Percentiles rank a stretch among this genome's conserved stretches.
Conservation (phyloP, 352 stramenopile genomes). For the Phytophthora citricola region DNA sequence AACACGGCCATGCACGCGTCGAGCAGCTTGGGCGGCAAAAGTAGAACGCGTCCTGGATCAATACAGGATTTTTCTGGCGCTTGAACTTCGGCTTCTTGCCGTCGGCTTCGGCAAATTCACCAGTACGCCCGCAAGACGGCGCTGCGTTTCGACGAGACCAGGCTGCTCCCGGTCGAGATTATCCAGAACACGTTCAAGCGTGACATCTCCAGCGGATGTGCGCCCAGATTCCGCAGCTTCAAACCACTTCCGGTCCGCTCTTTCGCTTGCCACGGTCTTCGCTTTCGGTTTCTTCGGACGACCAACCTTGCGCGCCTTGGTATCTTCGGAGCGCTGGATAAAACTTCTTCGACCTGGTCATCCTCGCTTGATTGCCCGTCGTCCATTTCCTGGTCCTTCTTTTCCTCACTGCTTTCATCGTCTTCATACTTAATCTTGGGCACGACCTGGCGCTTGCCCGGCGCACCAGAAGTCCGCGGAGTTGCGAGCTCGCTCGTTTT, state of each 20-base stretch:
- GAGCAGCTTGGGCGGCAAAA: constrained; percentile 13
- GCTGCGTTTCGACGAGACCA: background rate
- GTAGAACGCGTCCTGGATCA: constrained; percentile 20
- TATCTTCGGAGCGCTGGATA: too few relatives aligned
- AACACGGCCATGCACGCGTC: constrained; percentile 2
- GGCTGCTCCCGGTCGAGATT: constrained; percentile 2
- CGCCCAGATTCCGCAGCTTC: background rate
- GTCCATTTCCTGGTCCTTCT: too few relatives aligned
- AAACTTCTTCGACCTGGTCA: too few relatives aligned
- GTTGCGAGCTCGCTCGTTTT: too few relatives aligned
- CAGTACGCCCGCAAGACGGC: background rate
- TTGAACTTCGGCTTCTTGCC: constrained; percentile 16
- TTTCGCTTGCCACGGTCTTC: too few relatives aligned
- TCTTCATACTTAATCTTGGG: too few relatives aligned
- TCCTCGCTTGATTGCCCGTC: too few relatives aligned
- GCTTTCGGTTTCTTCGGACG: background rate
- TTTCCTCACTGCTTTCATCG: too few relatives aligned
- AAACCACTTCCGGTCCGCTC: constrained; percentile 1
- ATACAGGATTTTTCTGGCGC: background rate
- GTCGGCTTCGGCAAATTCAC: constrained; percentile 1
- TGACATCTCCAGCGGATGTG: background rate
- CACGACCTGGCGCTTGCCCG: too few relatives aligned
- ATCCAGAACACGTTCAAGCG: constrained; percentile 4
- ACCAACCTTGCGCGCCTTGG: background rate
- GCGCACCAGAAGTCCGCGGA: too few relatives aligned